These are phyloP conservation scores for Marasmius oreades DNA, from an alignment of 1,284 basidiomycete species.

Conservation along the genomic window DNA sequence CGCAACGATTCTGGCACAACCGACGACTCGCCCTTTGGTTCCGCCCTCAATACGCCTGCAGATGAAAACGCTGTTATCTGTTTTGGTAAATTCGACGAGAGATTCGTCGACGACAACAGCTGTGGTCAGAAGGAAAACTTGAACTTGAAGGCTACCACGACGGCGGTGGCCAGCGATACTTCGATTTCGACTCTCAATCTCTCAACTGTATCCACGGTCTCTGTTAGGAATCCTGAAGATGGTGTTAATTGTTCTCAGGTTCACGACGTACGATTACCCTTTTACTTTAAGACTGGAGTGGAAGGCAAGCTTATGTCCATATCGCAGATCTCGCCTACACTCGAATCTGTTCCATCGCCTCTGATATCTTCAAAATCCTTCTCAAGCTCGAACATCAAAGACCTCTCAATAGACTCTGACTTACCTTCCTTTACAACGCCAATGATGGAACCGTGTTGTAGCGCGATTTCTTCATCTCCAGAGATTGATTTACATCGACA, in stretches of 20 bases:
- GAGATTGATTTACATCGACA: constrained; percentile 7
- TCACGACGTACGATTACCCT: too few relatives aligned
- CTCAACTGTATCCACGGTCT: too few relatives aligned
- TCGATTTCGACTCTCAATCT: not conserved
- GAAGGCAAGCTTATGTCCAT: too few relatives aligned
- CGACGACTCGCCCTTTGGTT: constrained; percentile 35
- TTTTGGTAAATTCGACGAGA: constrained; percentile 21
- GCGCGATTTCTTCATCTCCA: not conserved
- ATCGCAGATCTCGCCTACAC: too few relatives aligned
- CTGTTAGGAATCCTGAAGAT: not conserved
- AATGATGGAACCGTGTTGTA: not conserved
- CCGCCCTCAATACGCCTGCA: constrained; percentile 33
- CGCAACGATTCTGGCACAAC: constrained; percentile 31
- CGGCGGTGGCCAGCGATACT: not conserved
- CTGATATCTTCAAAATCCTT: not conserved
- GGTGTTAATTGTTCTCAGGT: not conserved
- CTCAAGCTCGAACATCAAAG: too few relatives aligned
- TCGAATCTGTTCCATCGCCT: too few relatives aligned
- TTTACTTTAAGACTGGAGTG: too few relatives aligned
- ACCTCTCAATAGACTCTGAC: not conserved
- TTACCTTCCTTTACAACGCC: not conserved
- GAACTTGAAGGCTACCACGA: not conserved
- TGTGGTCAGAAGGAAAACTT: not conserved
- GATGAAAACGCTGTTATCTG: constrained; percentile 26
- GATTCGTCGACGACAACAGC: not conserved